Evolutionary conservation across 768 basidiomycete genomes (phyloP).

Genomic region (Mycena olivaceomarginata): DNA sequence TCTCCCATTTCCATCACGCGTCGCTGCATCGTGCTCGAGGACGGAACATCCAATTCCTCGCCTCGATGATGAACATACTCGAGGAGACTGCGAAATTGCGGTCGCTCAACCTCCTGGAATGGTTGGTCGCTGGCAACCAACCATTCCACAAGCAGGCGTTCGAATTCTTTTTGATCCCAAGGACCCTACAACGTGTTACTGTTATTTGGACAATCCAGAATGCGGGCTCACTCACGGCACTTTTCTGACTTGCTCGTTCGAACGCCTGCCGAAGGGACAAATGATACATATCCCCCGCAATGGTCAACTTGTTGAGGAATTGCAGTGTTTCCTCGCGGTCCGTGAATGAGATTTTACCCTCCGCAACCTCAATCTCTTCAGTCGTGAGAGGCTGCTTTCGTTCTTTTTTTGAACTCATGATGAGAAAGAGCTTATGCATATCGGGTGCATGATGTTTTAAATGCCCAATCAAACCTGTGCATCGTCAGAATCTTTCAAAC

Average conservation of each 20-base stretch:
- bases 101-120: slow-evolving; percentile 25
- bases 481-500: background rate
- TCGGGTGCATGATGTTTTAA: slow-evolving; percentile 2
- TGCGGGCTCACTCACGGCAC: background rate
- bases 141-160: slow-evolving; percentile 26
- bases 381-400: background rate
- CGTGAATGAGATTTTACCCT: background rate
- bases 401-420: background rate
- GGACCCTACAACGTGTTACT: background rate
- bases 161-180: slow-evolving; percentile 19
- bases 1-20: slow-evolving; percentile 6
- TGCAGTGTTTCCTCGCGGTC: background rate
- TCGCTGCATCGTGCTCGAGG: slow-evolving; percentile 2
- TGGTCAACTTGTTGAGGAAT: background rate
- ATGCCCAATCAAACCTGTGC: slow-evolving; percentile 10
- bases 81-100: slow-evolving; percentile 10
- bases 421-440: slow-evolving; percentile 12
- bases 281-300: background rate
- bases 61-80: slow-evolving; percentile 27
- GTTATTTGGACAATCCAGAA: background rate
- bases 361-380: slow-evolving; percentile 17
- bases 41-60: slow-evolving; percentile 5
- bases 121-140: slow-evolving; percentile 28
- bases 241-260: slow-evolving; percentile 1
- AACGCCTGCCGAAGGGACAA: slow-evolving; percentile 5